Percentiles rank a stretch among this genome's conserved stretches.
Evolutionary conservation across 352 stramenopile genomes (phyloP).

Genomic region (Globisporangium acanthophoron): DNA sequence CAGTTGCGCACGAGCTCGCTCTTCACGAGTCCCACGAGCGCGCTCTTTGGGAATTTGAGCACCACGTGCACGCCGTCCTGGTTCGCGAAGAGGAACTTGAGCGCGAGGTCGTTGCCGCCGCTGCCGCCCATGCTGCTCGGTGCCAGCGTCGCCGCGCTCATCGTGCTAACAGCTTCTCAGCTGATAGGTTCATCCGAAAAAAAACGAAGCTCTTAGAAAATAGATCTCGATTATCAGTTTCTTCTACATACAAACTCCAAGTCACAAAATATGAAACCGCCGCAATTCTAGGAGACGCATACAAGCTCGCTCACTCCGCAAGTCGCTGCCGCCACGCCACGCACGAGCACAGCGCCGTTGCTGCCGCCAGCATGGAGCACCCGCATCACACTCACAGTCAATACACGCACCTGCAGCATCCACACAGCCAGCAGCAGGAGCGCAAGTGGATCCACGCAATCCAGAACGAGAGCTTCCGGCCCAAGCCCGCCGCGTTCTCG

Average conservation of each 20-base stretch:
- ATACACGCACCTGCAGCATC: background rate
- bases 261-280: too few relatives aligned
- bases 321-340: background rate
- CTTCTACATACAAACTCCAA: too few relatives aligned
- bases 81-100: slow-evolving; percentile 87
- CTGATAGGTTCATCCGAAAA: too few relatives aligned
- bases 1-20: slow-evolving; percentile 58
- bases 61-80: slow-evolving; percentile 68
- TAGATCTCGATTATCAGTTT: too few relatives aligned
- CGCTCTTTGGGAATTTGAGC: slow-evolving; percentile 43
- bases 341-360: background rate
- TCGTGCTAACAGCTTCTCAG: background rate
- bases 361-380: background rate
- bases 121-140: slow-evolving; percentile 23
- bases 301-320: too few relatives aligned
- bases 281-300: too few relatives aligned
- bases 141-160: slow-evolving; percentile 9
- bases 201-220: too few relatives aligned
- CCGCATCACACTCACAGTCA: background rate
- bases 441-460: slow-evolving; percentile 35
- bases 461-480: slow-evolving; percentile 50
- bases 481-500: slow-evolving; percentile 66
- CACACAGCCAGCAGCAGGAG: background rate
- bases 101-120: slow-evolving; percentile 40
- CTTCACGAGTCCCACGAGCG: slow-evolving; percentile 60